Conservation (phyloP, 75 land plant species). For the Cupressus sempervirens region DNA sequence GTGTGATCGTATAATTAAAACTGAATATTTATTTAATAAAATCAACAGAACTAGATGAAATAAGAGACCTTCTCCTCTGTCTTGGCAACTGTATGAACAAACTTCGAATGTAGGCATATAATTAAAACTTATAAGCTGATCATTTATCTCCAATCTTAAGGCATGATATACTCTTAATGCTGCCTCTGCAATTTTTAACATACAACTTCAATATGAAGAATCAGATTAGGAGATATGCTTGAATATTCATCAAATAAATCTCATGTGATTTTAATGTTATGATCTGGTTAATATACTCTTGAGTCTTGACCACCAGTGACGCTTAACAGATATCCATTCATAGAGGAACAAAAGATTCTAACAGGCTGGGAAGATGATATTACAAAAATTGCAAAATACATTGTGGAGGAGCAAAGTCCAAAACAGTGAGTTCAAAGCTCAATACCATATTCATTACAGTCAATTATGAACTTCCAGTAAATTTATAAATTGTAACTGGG, state of each 20-base stretch:
- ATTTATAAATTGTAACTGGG: neutral
- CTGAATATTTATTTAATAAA: no score
- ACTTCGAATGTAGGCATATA: neutral
- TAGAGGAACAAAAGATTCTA: constrained; percentile 22
- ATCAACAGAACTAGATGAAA: no score
- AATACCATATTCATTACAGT: neutral
- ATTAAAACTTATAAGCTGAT: neutral
- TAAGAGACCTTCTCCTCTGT: no score
- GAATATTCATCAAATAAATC: neutral
- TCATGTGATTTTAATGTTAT: neutral
- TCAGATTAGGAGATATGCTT: neutral
- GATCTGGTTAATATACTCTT: neutral
- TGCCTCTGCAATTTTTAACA: neutral
- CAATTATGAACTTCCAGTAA: neutral
- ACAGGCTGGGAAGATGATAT: constrained; percentile 47
- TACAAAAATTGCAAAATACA: constrained; percentile 25
- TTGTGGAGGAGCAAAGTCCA: constrained; percentile 39
- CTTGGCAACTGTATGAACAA: no score
- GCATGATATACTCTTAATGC: neutral
- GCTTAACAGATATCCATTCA: constrained; percentile 12
- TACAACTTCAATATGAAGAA: neutral
- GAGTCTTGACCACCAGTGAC: neutral
- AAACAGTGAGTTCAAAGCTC: constrained; percentile 21
- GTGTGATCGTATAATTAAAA: no score
- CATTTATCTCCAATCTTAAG: neutral